phyloP scores from a whole-genome alignment of 371 early-diverging fungal genomes.

The Mucor velutinosus region DNA sequence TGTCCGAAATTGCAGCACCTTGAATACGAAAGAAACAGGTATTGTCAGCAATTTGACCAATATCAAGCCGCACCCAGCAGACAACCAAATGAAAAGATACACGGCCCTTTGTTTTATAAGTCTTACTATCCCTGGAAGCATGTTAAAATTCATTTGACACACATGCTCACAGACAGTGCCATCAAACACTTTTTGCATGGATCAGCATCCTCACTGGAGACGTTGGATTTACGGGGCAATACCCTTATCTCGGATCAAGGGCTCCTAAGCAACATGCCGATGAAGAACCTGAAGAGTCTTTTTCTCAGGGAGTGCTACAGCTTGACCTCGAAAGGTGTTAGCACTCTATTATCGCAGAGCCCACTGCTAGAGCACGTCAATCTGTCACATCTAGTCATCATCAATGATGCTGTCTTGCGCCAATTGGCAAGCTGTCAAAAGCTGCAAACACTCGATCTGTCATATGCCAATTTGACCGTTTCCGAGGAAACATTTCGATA shows the following conservation, averaged over 20 bases:
- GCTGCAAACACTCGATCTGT: background rate
- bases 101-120: background rate
- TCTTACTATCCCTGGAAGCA: background rate
- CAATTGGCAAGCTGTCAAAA: background rate
- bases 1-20: constrained; percentile 11
- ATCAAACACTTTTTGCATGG: background rate
- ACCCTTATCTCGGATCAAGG: constrained; percentile 5
- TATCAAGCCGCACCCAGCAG: background rate
- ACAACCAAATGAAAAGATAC: background rate
- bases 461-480: background rate
- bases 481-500: background rate
- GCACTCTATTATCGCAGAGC: background rate
- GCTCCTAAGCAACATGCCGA: background rate
- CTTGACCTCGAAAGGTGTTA: constrained; percentile 1
- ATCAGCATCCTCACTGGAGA: background rate
- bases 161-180: constrained; percentile 1
- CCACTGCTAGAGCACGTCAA: constrained; percentile 16
- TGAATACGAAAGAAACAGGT: constrained; percentile 14
- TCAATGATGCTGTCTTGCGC: constrained; percentile 10
- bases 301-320: constrained; percentile 17
- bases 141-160: background rate
- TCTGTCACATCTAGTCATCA: constrained; percentile 2
- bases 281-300: background rate
- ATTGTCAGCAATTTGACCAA: constrained; percentile 1
- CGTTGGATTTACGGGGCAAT: constrained; percentile 11